Base-by-base conservation (phyloP, 345 rosid genomes). In the Cardamine occulta region DNA sequence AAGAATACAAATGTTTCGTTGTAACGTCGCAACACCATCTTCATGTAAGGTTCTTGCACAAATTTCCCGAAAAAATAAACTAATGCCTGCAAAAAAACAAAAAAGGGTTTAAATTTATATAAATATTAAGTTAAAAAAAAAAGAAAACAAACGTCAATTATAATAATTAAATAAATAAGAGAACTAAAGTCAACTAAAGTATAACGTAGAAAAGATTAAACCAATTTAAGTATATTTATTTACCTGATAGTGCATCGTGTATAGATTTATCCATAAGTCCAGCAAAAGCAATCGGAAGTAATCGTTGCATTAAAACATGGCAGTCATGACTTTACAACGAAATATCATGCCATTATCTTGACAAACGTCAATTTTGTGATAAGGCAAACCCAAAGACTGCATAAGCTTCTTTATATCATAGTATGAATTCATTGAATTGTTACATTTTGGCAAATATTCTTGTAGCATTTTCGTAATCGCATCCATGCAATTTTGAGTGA, bases 241-340 rank as follows among this genome's bases (percentile, higher is more conserved):
- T 52, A 67, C 72, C 6, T 0, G 60, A 32, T 21, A 52, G 6
- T 4, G 44, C 39, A 6, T 66, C 29, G 28, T 66, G 42, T 17
- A 66, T 8, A 49, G 17, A 24, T 47, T 49, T 47, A 47, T 47
- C 18, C 28, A 49, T 17, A 29, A 66, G 71, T 14, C 51, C 29
- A 48, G 48, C 60, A 51, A 48, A 51, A 0, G 60, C 47, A 47
- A 66, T 7, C 0, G 60, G 60, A 8, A 66, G 34, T 11, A 66
- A 2, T 2, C 59, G 21, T 4, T 51, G 13, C 71, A 48, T 45
- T 48, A 65, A 29, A 48, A 65, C 31, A 66, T 66, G 31, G 1
- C 29, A 65, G 5, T 64, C 68, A 26, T 63, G 68, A 2, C 54
- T 63, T 44, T 63, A 44, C 54, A 63, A 47, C 65, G 5, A 60